Conservation (phyloP, 805 yeast genomes). For the Candida qinlingensis region DNA sequence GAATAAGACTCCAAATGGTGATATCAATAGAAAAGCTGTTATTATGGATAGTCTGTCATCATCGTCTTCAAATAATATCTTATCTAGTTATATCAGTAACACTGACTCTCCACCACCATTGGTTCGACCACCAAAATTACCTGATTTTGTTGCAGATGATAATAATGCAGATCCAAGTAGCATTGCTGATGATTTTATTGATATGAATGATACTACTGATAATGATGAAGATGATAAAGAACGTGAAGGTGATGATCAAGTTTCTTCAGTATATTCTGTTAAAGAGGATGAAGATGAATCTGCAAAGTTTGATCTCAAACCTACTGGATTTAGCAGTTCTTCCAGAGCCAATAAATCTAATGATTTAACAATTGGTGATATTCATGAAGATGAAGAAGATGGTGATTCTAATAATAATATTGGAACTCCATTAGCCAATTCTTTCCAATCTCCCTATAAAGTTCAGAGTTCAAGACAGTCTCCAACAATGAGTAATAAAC, state of each 20-base stretch:
- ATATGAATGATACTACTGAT: slow-evolving; percentile 16
- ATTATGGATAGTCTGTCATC: slow-evolving; percentile 21
- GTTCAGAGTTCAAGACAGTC: not conserved
- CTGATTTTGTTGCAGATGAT: slow-evolving; percentile 10
- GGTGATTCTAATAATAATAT: not conserved
- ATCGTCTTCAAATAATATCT: slow-evolving; percentile 19
- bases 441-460: slow-evolving; percentile 9
- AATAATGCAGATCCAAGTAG: slow-evolving; percentile 10
- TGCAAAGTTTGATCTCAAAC: slow-evolving; percentile 10
- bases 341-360: not conserved
- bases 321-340: slow-evolving; percentile 15
- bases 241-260: not conserved
- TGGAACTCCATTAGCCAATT: not conserved
- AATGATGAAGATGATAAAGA: not conserved
- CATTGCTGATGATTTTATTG: slow-evolving; percentile 19
- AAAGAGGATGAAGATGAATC: slow-evolving; percentile 1
- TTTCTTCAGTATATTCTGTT: not conserved
- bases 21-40: slow-evolving; percentile 21
- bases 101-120: slow-evolving; percentile 22
- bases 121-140: slow-evolving; percentile 13
- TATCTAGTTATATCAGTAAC: slow-evolving; percentile 18
- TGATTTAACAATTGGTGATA: too few species aligned
- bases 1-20: slow-evolving; percentile 17
- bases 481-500: not conserved
- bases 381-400: too few species aligned